Evolutionary conservation across 208 protist genomes (phyloP).

Genomic region (Kentomonas sorsogonicus): DNA sequence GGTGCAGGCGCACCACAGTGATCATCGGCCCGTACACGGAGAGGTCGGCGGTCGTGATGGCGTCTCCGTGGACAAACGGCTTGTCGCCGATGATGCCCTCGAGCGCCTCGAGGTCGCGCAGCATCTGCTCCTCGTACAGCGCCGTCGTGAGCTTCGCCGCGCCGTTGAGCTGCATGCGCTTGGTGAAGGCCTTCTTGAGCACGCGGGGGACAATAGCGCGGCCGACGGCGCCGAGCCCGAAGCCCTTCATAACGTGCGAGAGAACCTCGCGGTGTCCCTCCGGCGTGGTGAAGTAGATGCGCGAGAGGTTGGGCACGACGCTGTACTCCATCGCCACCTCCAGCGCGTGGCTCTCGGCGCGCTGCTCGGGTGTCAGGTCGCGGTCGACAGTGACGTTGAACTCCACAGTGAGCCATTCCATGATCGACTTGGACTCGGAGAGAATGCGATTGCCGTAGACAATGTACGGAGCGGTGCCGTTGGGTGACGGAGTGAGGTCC

Average conservation of each 20-base stretch:
- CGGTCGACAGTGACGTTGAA: constrained; percentile 16
- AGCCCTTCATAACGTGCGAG: constrained; percentile 1
- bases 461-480: constrained; percentile 18
- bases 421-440: constrained; percentile 14
- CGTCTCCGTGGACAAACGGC: constrained; percentile 18
- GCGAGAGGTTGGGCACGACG: constrained; percentile 10
- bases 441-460: constrained; percentile 15
- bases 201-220: constrained; percentile 6
- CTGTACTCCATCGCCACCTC: constrained; percentile 16
- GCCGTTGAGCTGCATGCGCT: constrained; percentile 1
- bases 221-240: constrained; percentile 3
- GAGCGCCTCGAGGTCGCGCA: constrained; percentile 18
- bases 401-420: constrained; percentile 14
- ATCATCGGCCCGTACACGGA: constrained; percentile 17
- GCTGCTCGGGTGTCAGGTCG: constrained; percentile 6
- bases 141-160: constrained; percentile 12
- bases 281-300: too few species aligned
- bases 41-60: constrained; percentile 17
- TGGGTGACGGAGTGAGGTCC: constrained; percentile 15
- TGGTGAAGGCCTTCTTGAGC: constrained; percentile 5
- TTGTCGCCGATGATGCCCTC: constrained; percentile 19
- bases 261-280: too few species aligned
- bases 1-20: too few species aligned
- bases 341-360: constrained; percentile 9
- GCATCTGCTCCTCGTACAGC: constrained; percentile 22